Evolutionary conservation across 768 basidiomycete species (phyloP).

Genomic region (Steccherinum ochraceum): DNA sequence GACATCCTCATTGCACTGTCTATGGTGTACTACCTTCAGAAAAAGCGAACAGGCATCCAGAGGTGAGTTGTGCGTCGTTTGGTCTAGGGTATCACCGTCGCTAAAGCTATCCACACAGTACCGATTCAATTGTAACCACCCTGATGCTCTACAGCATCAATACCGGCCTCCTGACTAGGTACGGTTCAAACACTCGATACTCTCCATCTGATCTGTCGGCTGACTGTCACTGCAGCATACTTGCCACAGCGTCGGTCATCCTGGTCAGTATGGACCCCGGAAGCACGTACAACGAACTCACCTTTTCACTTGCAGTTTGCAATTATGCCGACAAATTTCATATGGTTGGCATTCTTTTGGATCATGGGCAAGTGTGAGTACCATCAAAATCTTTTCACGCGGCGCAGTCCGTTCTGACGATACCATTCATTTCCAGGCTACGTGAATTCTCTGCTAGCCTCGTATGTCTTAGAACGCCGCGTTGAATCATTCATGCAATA

Average conservation of each 20-base stretch:
- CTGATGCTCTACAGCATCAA: slow-evolving; percentile 14
- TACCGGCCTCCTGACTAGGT: slow-evolving; percentile 12
- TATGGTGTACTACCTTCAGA: slow-evolving; percentile 43
- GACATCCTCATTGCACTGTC: slow-evolving; percentile 43
- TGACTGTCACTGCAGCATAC: background rate
- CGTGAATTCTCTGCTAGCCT: background rate
- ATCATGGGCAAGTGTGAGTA: slow-evolving; percentile 9
- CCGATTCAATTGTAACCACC: slow-evolving; percentile 9
- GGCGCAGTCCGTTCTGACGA: background rate
- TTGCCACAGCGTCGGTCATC: background rate
- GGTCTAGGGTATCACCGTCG: background rate
- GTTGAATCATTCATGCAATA: background rate
- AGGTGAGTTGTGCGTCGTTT: slow-evolving; percentile 21
- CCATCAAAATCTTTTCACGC: background rate
- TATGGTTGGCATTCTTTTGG: slow-evolving; percentile 12
- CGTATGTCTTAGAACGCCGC: background rate
- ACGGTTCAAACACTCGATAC: background rate
- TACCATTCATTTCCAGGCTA: background rate
- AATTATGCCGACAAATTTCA: slow-evolving; percentile 12
- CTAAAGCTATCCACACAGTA: slow-evolving; percentile 1
- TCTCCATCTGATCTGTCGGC: background rate
- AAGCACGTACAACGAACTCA: background rate
- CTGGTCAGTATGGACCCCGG: slow-evolving; percentile 7
- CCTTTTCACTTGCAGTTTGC: slow-evolving; percentile 7
- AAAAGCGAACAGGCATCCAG: slow-evolving; percentile 39